Percentiles rank a stretch among this genome's conserved stretches.
Conservation (phyloP, 2,329 filamentous ascomycete genomes). For the Penicillium sp. region DNA sequence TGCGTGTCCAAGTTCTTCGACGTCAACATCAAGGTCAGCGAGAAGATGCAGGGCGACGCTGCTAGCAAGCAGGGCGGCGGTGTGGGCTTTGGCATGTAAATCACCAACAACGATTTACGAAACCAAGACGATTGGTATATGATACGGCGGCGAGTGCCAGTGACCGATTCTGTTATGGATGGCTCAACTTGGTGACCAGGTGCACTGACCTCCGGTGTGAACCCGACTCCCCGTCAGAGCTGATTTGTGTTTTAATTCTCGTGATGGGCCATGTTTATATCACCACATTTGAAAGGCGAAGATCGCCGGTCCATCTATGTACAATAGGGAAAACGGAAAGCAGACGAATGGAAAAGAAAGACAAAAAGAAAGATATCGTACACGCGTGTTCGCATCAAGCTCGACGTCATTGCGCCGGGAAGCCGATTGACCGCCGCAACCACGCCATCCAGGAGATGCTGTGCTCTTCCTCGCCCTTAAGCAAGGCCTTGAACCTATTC, state of each 20-base stretch:
- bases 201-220: too few relatives aligned
- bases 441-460: slow-evolving; percentile 61
- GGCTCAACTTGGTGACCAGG: too few relatives aligned
- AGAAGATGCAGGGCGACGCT: slow-evolving; percentile 90
- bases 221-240: too few relatives aligned
- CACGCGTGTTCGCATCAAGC: slow-evolving; percentile 4
- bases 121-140: too few relatives aligned
- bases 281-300: slow-evolving; percentile 20
- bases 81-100: slow-evolving; percentile 52
- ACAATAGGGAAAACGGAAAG: slow-evolving; percentile 24
- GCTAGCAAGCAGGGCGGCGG: slow-evolving; percentile 61
- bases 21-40: slow-evolving; percentile 94
- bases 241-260: slow-evolving; percentile 8
- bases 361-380: slow-evolving; percentile 21
- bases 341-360: slow-evolving; percentile 19
- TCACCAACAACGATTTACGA: slow-evolving; percentile 1
- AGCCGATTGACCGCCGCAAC: slow-evolving; percentile 39
- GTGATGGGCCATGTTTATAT: slow-evolving; percentile 22
- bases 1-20: slow-evolving; percentile 99
- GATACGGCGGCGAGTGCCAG: too few relatives aligned
- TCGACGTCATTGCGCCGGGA: slow-evolving; percentile 15
- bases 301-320: slow-evolving; percentile 24
- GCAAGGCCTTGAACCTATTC: slow-evolving; percentile 60
- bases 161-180: too few relatives aligned
- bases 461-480: slow-evolving; percentile 62